Base-by-base conservation (phyloP, 768 basidiomycete species). In the Nevesoporus exiguus region DNA sequence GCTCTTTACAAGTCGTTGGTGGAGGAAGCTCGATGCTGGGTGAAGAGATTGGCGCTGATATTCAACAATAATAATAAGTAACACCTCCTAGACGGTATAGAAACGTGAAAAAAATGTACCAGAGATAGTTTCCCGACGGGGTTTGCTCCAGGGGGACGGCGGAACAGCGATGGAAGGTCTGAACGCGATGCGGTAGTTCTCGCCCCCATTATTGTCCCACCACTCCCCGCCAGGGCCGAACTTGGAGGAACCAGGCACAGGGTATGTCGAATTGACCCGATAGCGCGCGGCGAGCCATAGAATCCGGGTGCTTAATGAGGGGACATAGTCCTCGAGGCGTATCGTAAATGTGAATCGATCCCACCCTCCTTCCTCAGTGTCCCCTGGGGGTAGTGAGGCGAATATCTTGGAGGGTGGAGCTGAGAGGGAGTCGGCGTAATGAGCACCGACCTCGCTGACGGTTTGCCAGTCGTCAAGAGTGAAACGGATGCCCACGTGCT, bases 381-480 rank as follows among this genome's bases (percentile, higher is more conserved):
- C 46, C 1, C 17, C 55, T n/a, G 45, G 27, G 15, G 44, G n/a
- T 11, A 31, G 56, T 49, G 40, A 25, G 8, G 19, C 9, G 9
- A 9, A 55, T 66, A 73, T 58, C 61, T 42, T 59, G 53, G 61
- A 55, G 0, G 74, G 80, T 69, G 71, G 7, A 25, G 70, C 42
- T 4, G 74, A 57, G 25, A 85, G 64, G 17, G 77, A 77, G n/a
- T 69, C 69, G 34, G 72, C 62, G 56, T 85, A 71, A 43, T 64
- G 70, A n/a, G 78, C 86, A 40, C 70, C 56, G 30, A 97, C 93
- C 67, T 98, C 96, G 40, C 84, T 86, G 0, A 90, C 90, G 3
- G 95, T 98, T 58, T 88, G 83, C 96, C 96, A 98, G 45, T 88
- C 84, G 69, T 98, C 96, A 44, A 96, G 76, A 2, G 96, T 98